Evolutionary conservation across 75 land plant species (phyloP), one percentile per base, ranked within the genome.

Genomic region (Pinus taeda): DNA sequence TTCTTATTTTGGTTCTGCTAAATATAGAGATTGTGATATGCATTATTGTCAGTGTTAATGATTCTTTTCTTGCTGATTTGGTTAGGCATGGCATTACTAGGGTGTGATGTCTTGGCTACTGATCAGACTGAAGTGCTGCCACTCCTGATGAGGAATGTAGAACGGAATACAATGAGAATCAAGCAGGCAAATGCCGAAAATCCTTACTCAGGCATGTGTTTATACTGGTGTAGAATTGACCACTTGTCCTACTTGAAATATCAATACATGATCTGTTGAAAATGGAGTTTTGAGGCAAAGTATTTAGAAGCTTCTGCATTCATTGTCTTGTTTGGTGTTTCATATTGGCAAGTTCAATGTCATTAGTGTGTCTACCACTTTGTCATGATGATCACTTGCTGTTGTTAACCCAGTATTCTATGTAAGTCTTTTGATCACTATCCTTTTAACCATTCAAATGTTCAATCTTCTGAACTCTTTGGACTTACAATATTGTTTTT

Each of bases 91-190:
- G 97, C 97, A 59, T 64, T 96, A 39, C 76, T 94, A 45, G 99
- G 99, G 26, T 96, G 99, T 75, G 78, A 94, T 83, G 98, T 96
- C 22, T 77, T 94, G 76, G 77, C 92, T 55, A 96, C 99, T 39
- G 99, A 96, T 72, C 99, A 96, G 82, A 82, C 75, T 3, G 99
- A 94, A 79, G 97, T 96, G 36, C 76, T 96, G 77, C 99, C 99
- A 37, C 79, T 96, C 73, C 85, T 96, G 29, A 80, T 76, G 79
- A 89, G 94, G 77, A 96, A 96, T 77, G 79, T 88, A 42, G 98
- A 96, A 56, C 85, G 98, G 0, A 96, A 96, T 81, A 82, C 87
- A 78, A 85, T 95, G 64, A 81, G 93, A 60, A 85, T 93, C 64
- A 74, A 72, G 66, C 97, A 92, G 67, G 81, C 92, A 21, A 63